A percentile compares a stretch with the other conserved stretches of the same genome.
phyloP scores from a whole-genome alignment of 805 yeast species.

The Candida boleticola region DNA sequence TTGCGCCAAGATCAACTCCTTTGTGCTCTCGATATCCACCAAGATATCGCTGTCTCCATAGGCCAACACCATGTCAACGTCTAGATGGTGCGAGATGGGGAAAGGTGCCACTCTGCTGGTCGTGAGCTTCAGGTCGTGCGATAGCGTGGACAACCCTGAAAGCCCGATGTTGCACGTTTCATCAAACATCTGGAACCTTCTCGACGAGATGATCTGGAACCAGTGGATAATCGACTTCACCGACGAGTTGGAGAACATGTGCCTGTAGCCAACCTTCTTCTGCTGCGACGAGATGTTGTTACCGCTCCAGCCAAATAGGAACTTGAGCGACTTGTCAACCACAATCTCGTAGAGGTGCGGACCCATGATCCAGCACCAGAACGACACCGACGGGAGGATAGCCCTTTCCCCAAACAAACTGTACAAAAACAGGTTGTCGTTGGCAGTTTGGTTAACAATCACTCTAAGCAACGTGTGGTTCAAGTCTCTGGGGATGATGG shows the following conservation, averaged over 20 bases:
- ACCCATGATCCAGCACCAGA: conserved; percentile 25
- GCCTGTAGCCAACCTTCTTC: conserved; percentile 27
- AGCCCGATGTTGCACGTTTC: conserved; percentile 25
- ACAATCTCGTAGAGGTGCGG: conserved; percentile 19
- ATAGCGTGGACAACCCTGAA: conserved; percentile 18
- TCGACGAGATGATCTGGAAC: conserved; percentile 29
- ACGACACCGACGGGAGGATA: conserved; percentile 26
- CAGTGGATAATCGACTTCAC: conserved; percentile 29
- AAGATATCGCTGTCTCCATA: conserved; percentile 29
- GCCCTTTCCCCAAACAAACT: conserved; percentile 27
- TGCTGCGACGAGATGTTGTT: conserved; percentile 21
- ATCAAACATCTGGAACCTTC: conserved; percentile 32
- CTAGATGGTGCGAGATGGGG: conserved; percentile 27
- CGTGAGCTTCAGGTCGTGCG: conserved; percentile 13
- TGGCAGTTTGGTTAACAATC: conserved; percentile 24
- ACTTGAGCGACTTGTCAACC: conserved; percentile 21
- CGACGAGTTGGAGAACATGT: conserved; percentile 28
- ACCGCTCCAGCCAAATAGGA: conserved; percentile 28
- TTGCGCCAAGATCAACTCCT: conserved; percentile 19
- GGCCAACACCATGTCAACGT: conserved; percentile 26
- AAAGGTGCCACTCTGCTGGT: conserved; percentile 24
- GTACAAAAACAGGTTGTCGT: conserved; percentile 22
- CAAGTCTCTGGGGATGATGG: conserved; percentile 24
- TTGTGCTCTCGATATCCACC: conserved; percentile 26
- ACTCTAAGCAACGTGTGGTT: conserved; percentile 22